Evolutionary conservation across 805 yeast genomes (phyloP), one percentile per base, ranked within the genome.

Genomic region (Debaryomyces maramus): DNA sequence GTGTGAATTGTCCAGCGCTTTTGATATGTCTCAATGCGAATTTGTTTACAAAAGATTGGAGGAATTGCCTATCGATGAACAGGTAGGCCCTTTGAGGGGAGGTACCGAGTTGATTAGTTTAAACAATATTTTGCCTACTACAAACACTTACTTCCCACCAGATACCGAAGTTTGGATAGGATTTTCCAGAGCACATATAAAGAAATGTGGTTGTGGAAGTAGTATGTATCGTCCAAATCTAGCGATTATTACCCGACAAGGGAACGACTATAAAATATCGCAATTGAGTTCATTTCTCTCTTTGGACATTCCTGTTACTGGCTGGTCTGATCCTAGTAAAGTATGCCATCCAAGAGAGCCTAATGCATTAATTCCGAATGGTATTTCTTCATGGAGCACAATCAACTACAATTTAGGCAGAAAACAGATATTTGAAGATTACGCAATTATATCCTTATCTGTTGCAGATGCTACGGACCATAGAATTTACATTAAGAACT

Each of bases 21-120:
- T 16, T 18, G 40, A 34, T 5, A 26, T 21, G 9, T 28, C 44
- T 6, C 57, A 15, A 42, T 67, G 42, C 56, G 50, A 41, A 57
- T 70, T 50, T 52, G 55, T 17, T 40, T 65, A 38, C 60, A 58
- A 42, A 47, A 45, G 14, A 64, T 67, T 16, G 47, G 46, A 38
- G 58, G 67, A 32, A 8, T 22, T 39, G n/a, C 15, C 21, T 8
- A 15, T 22, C 8, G 22, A 32, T 29, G 20, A 37, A 6, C 32
- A 24, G 3, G 52, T 53, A 7, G 61, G 61, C 4, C 52, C 55
- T 14, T 39, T 56, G 26, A 35, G 61, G 34, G 61, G 61, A 5
- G 61, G 61, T 2, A 55, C 61, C 4, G 49, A 45, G 28, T 26
- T 56, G 46, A 23, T 50, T 10, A 52, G 45, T 27, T 16, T 56